Conservation (phyloP, 2,329 filamentous ascomycete species). For the Botrytis porri region DNA sequence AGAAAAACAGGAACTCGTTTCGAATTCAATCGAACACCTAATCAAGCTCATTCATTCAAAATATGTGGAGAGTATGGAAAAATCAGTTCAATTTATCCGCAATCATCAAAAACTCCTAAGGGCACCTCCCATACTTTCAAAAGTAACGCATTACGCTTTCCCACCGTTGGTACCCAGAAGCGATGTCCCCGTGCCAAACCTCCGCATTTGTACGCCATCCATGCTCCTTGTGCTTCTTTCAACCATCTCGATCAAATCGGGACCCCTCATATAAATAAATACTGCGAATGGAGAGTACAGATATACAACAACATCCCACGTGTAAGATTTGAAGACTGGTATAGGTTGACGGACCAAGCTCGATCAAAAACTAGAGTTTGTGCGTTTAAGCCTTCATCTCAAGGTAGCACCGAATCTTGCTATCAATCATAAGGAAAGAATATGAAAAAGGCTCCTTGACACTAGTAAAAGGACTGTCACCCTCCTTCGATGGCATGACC, state of each 20-base stretch:
- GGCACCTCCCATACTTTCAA: background rate
- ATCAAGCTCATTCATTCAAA: background rate
- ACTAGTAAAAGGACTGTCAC: background rate
- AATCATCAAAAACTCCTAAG: background rate
- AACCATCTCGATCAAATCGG: background rate
- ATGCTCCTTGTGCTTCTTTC: background rate
- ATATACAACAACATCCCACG: background rate
- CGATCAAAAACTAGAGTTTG: background rate
- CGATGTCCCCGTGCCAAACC: background rate
- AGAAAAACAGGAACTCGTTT: background rate
- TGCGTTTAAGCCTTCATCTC: background rate
- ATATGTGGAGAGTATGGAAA: background rate
- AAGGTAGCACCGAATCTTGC: background rate
- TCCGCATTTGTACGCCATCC: conserved; percentile 1
- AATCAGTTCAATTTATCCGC: background rate
- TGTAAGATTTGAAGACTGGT: background rate
- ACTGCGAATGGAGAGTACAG: background rate
- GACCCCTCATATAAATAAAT: background rate
- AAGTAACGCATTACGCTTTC: background rate
- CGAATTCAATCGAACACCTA: background rate
- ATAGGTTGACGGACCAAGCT: background rate
- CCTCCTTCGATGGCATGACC: background rate
- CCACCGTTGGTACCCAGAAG: too few relatives aligned
- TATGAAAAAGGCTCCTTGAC: background rate
- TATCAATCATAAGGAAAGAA: background rate